Base-by-base conservation (phyloP, 495 filamentous ascomycete species). In the Neurospora sp. region DNA sequence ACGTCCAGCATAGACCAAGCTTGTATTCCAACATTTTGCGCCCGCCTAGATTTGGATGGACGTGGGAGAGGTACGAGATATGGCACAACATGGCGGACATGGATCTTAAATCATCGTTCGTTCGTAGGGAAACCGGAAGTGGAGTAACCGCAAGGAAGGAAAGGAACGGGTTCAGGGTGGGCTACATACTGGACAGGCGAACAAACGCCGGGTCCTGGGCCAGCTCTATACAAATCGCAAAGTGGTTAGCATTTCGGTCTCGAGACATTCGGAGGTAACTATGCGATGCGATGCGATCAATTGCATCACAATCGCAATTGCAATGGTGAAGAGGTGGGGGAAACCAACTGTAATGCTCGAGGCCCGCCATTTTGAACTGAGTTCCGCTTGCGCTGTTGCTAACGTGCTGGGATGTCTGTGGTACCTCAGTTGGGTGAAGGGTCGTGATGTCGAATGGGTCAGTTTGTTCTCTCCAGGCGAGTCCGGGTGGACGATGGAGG, bases 181-280 rank as follows among this genome's bases (percentile, higher is more conserved):
- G 74, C 68, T 70, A 83, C 87, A 75, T 90, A 95, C 92, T 87
- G 78, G 87, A 87, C 81, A 91, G 89, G 86, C 90, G 91, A 83
- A 90, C 85, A 78, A 93, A 80, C 76, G 90, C 92, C 82, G 93
- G 93, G 86, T 96, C 93, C 85, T 91, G 81, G 81, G 88, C 80
- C 82, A 93, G 75, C 74, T 81, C 86, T 87, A 78, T 77, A 27
- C 20, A 71, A 59, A 69, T 70, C 72, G 14, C 65, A 40, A 35
- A 74, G 77, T 20, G 69, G 78, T 79, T 69, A 80, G 77, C 74
- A 73, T 75, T 65, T 65, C 72, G 40, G n/a, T 22, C 22, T 35
- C 38, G n/a, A 48, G 17, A 45, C 38, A 65, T 40, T 48, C 45
- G 10, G 20, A 53, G 20, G 44, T 48, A 12, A 12, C n/a, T 20